Evolutionary conservation across 2,329 filamentous ascomycete genomes (phyloP).

Genomic region (Ceratocystis cubensis): DNA sequence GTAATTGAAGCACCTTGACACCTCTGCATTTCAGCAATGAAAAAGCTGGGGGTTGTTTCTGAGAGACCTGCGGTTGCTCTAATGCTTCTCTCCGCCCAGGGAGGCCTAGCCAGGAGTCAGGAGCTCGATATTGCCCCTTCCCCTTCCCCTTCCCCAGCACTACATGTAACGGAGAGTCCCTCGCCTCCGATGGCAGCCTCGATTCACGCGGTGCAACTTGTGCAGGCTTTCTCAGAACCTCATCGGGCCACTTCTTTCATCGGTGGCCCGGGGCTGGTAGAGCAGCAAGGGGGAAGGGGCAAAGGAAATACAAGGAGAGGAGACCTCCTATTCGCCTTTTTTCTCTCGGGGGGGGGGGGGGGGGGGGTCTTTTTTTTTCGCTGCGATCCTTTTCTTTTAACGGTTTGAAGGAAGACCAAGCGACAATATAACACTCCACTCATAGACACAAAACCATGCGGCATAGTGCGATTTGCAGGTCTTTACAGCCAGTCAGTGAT

Average conservation of each 20-base stretch:
- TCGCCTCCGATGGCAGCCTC: background rate
- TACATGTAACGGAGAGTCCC: background rate
- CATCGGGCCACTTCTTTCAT: background rate
- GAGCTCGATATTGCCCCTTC: background rate
- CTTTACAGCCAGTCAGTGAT: background rate
- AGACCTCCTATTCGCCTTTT: no score
- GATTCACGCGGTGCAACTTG: background rate
- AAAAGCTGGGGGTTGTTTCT: background rate
- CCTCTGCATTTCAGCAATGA: background rate
- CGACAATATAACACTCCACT: background rate
- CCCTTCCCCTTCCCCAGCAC: background rate
- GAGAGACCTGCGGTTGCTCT: background rate
- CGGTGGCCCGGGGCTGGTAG: background rate
- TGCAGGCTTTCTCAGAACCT: background rate
- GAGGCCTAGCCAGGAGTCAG: background rate
- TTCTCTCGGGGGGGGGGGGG: background rate
- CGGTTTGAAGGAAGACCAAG: background rate
- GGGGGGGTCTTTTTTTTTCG: background rate
- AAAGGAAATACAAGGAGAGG: background rate
- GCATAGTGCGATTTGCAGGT: background rate
- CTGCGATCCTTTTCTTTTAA: background rate
- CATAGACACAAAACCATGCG: background rate
- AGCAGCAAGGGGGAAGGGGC: background rate
- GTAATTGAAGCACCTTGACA: background rate
- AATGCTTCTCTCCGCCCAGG: background rate